Percentiles rank a stretch among this genome's conserved stretches.
These are phyloP conservation scores for Hysterangium stoloniferum DNA, from an alignment of 768 basidiomycete genomes.

Conservation along the genomic window DNA sequence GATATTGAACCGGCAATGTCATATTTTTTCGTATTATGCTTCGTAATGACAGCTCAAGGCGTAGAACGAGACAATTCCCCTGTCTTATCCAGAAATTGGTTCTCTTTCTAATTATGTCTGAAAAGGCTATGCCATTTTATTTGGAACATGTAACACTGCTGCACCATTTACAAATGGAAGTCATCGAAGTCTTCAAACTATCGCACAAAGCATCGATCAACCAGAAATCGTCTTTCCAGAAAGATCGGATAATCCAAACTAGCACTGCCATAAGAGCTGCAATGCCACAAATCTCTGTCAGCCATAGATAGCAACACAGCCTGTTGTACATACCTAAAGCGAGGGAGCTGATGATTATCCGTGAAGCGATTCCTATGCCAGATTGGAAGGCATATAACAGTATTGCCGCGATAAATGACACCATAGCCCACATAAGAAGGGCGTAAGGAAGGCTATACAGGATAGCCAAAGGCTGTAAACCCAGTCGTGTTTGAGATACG, in stretches of 20 bases:
- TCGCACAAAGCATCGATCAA: constrained; percentile 1
- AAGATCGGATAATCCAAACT: constrained; percentile 1
- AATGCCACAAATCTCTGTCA: too few species aligned
- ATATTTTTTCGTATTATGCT: too few species aligned
- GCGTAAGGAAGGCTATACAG: constrained; percentile 4
- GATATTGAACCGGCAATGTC: too few species aligned
- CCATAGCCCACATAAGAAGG: constrained; percentile 4
- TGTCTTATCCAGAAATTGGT: too few species aligned
- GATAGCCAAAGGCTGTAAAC: constrained; percentile 1
- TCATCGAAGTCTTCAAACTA: too few species aligned
- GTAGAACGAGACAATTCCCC: too few species aligned
- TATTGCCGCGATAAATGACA: background rate
- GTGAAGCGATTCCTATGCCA: background rate
- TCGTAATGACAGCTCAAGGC: too few species aligned
- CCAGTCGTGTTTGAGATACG: background rate
- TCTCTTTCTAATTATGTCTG: too few species aligned
- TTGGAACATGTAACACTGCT: too few species aligned
- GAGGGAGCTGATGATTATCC: background rate
- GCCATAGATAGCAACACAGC: too few species aligned
- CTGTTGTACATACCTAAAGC: background rate
- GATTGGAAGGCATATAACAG: constrained; percentile 1
- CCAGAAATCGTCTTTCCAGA: constrained; percentile 2
- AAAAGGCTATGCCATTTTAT: too few species aligned
- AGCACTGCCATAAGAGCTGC: background rate
- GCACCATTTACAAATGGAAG: too few species aligned